A percentile compares a stretch with the other conserved stretches of the same genome.
Conservation (phyloP, 768 basidiomycete genomes). For the Dentipellis fragilis region DNA sequence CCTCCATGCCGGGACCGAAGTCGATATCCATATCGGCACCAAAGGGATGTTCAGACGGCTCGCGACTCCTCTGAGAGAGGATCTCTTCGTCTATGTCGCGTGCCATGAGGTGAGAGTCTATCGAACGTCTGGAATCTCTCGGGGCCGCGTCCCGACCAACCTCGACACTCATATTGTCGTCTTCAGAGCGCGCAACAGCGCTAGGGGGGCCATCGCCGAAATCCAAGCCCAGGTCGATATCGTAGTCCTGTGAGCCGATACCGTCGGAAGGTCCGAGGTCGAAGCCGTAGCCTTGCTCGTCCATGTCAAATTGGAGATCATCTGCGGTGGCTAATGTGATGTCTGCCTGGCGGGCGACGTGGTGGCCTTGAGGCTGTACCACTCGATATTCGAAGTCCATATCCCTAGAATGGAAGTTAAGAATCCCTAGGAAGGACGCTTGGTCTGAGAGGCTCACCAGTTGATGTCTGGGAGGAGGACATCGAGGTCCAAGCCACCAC, state of each 20-base stretch:
- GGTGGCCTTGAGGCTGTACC: constrained; percentile 58
- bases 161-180: constrained; percentile 58
- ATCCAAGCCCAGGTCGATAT: constrained; percentile 67
- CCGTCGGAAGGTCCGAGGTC: constrained; percentile 74
- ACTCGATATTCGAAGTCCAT: constrained; percentile 67
- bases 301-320: constrained; percentile 59
- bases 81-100: constrained; percentile 49
- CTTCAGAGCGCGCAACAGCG: constrained; percentile 22
- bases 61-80: constrained; percentile 56
- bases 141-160: constrained; percentile 65
- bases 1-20: constrained; percentile 35
- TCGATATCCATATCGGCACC: constrained; percentile 41
- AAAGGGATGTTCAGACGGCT: constrained; percentile 58
- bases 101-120: constrained; percentile 50
- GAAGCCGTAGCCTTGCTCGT: constrained; percentile 52
- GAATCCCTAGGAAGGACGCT: neutral
- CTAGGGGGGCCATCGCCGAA: constrained; percentile 43
- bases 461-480: constrained; percentile 71
- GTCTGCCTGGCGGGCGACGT: constrained; percentile 77
- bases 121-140: constrained; percentile 38
- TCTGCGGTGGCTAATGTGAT: constrained; percentile 79
- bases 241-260: constrained; percentile 81
- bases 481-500: constrained; percentile 70
- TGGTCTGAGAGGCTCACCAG: constrained; percentile 38
- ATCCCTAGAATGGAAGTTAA: constrained; percentile 40